phyloP scores from a whole-genome alignment of 495 filamentous ascomycete genomes.

The Aspergillus baeticus region DNA sequence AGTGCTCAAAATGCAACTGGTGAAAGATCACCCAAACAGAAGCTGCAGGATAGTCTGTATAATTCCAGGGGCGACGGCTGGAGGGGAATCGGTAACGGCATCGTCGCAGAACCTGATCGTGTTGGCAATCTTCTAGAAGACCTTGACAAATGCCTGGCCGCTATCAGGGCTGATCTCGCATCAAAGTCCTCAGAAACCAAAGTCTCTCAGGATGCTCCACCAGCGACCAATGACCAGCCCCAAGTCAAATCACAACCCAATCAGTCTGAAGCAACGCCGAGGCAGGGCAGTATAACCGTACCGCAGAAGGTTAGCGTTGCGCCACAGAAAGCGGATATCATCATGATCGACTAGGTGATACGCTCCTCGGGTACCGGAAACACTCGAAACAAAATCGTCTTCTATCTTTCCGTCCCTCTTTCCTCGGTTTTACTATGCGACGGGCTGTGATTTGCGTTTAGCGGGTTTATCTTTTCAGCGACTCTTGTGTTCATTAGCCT shows the following conservation, averaged over 20 bases:
- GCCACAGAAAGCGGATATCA: slow-evolving; percentile 28
- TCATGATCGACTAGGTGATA: slow-evolving; percentile 38
- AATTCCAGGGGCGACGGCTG: slow-evolving; percentile 47
- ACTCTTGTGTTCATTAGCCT: slow-evolving; percentile 6
- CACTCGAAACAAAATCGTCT: neutral
- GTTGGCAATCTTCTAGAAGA: slow-evolving; percentile 42
- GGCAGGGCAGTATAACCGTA: slow-evolving; percentile 4
- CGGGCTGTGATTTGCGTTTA: slow-evolving; percentile 3
- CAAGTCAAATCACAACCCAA: neutral
- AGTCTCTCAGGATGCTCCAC: neutral
- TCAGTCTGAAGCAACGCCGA: neutral
- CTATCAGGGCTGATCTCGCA: neutral
- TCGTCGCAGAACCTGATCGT: slow-evolving; percentile 35
- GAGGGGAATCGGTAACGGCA: slow-evolving; percentile 48
- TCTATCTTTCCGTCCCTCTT: neutral
- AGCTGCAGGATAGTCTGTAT: slow-evolving; percentile 34
- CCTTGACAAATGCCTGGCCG: slow-evolving; percentile 31
- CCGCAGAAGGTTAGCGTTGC: slow-evolving; percentile 14
- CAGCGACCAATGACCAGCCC: neutral
- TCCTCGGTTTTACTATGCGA: neutral
- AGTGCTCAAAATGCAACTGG: slow-evolving; percentile 16
- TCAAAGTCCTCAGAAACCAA: neutral
- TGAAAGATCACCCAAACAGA: slow-evolving; percentile 17
- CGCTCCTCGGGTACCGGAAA: neutral
- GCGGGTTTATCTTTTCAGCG: slow-evolving; percentile 2